Evolutionary conservation across 192 early-diverging fungal species (phyloP), one percentile per base, ranked within the genome.

Genomic region (Paraglomus brasilianum): DNA sequence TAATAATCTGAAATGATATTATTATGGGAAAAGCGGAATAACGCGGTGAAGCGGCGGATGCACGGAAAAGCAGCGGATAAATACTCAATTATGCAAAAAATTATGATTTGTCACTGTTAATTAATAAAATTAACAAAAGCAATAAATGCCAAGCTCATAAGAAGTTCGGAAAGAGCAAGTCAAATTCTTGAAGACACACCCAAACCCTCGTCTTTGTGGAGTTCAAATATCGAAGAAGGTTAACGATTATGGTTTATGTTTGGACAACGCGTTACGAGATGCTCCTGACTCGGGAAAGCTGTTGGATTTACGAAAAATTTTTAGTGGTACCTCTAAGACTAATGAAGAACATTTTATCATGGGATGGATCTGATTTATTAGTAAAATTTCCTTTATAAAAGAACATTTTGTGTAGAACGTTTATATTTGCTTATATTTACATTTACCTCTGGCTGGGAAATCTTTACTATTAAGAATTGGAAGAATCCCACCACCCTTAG

Each of bases 181-280:
- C n/a, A 49, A 65, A 9, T 65, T 65, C 62, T 65, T 65, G 46
- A 65, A 49, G 62, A 65, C 17, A 42, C 46, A 65, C 11, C 46
- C 46, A 65, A 1, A 65, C 46, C 47, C 62, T 22, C 7, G 46
- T 65, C 46, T 46, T 65, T 65, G 15, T 65, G 10, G 46, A 65
- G 30, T 49, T 65, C 36, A 65, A 65, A 49, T 65, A 65, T 49
- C 46, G 41, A 14, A 60, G 14, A 60, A 60, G 39, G n/a, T 44
- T 65, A 48, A 49, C 15, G 62, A 65, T 65, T 65, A 65, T 48
- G 24, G 15, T 13, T 65, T 49, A 48, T 36, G 47, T 15, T 65
- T 65, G 62, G 8, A 64, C 38, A 64, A 64, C 15, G 21, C 13
- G 61, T 64, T 46, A 13, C 40, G 15, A 58, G 36, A 63, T 43